phyloP scores from a whole-genome alignment of 2,329 filamentous ascomycete species.

The Drechslerella coelobrocha region DNA sequence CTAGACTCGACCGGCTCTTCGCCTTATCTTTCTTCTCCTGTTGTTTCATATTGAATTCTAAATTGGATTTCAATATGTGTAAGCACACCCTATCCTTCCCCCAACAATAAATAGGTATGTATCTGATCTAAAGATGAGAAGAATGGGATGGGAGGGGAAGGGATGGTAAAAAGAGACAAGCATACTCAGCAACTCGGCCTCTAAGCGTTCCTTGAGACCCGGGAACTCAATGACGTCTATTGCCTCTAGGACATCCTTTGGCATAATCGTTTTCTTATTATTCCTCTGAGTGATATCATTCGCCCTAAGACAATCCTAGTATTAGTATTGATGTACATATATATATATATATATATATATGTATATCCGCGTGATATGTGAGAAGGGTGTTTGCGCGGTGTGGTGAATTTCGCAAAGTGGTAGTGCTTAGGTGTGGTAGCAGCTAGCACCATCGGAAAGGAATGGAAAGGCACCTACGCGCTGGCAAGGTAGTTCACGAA shows the following conservation, averaged over 20 bases:
- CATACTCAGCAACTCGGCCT: conserved; percentile 68
- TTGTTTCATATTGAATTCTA: conserved; percentile 31
- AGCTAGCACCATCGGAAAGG: background rate
- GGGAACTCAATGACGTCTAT: conserved; percentile 89
- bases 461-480: conserved; percentile 65
- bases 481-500: conserved; percentile 81
- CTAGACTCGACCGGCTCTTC: conserved; percentile 12
- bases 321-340: background rate
- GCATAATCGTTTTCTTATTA: conserved; percentile 61
- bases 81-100: background rate
- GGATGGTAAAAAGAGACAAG: background rate
- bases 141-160: background rate
- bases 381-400: too few species aligned
- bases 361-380: background rate
- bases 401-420: too few species aligned
- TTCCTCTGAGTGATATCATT: conserved; percentile 72
- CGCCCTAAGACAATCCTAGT: conserved; percentile 63
- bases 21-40: conserved; percentile 21
- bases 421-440: background rate
- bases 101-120: too few species aligned
- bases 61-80: conserved; percentile 52
- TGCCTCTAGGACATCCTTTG: conserved; percentile 89
- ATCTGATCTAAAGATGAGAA: background rate
- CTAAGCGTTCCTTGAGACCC: conserved; percentile 83
- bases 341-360: background rate